Base-by-base conservation (phyloP, 208 protist genomes). In the Leishmania lainsoni region DNA sequence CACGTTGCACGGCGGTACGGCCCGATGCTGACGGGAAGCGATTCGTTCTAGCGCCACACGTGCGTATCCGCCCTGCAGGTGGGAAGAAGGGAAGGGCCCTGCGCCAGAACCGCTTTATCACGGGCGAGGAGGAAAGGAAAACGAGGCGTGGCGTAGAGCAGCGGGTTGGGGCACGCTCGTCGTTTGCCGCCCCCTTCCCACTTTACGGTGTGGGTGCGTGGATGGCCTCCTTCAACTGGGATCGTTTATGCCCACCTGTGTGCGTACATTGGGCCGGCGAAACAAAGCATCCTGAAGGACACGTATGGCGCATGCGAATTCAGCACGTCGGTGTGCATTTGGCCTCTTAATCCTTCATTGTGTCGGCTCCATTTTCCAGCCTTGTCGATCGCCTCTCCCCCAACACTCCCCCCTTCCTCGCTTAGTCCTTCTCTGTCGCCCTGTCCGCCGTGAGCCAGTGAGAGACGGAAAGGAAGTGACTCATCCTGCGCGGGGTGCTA, bases 1-100 rank as follows among this genome's bases (percentile, higher is more conserved):
- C 90, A 95, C 79, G 81, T 97, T 5, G 87, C 90, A 39, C 78
- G 82, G 22, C 92, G 94, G 32, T 97, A 97, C 80, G 94, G 94
- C 6, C 94, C 94, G 1, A 97, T 97, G 94, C 83, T 97, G 29
- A 95, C 91, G 1, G 82, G 85, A 52, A 94, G 87, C 77, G 90
- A 96, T 45, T 73, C 74, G 48, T 95, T 97, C 69, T 97, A 89
- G 85, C 9, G 29, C 51, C 4, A 29, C 51, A 14, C 72, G 29
- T 63, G 45, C 69, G 29, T 59, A 10, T 10, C 48, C 48, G 12
- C 51, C 3, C 16, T 32, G 0, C 72, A 26, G 72, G 51, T 56
- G 26, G 12, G 42, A 10, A 39, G 35, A 39, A 39, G 35, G 35
- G 1, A 39, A 32, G 10, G 29, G 42, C 69, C 39, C 45, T 4